These are phyloP conservation scores for Cruciata laevipes DNA, from an alignment of 257 asterid species.

Conservation along the genomic window DNA sequence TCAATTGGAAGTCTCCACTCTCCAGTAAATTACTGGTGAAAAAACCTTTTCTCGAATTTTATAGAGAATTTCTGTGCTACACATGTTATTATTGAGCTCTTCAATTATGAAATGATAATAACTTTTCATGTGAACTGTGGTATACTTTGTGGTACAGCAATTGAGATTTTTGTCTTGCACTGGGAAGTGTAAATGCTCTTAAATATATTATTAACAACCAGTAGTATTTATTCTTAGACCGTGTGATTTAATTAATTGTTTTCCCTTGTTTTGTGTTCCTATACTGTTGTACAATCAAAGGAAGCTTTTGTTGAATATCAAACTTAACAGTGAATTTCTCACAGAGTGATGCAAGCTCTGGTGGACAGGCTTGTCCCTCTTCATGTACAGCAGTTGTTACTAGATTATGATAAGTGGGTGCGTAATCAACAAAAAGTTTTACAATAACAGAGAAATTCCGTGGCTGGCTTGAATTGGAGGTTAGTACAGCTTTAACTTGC, in stretches of 20 bases:
- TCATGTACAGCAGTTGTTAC: constrained; percentile 57
- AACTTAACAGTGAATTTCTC: constrained; percentile 9
- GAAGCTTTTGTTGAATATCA: constrained; percentile 3
- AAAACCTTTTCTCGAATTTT: background rate
- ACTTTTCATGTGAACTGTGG: background rate
- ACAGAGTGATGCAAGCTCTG: constrained; percentile 74
- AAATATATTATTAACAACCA: background rate
- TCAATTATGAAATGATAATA: background rate
- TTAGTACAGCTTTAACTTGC: background rate
- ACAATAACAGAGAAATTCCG: background rate
- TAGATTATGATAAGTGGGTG: constrained; percentile 62
- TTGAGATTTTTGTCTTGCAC: too few relatives aligned
- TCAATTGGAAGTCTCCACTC: background rate
- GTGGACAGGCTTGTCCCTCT: constrained; percentile 69
- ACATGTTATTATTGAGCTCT: background rate
- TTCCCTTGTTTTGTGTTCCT: background rate
- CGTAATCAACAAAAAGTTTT: constrained; percentile 22
- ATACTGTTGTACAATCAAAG: background rate
- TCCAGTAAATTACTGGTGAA: background rate
- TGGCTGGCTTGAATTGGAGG: constrained; percentile 2
- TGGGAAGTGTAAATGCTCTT: background rate
- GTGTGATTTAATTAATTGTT: background rate
- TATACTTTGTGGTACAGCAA: background rate
- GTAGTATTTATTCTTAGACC: background rate
- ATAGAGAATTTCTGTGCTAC: background rate